phyloP scores from a whole-genome alignment of 2,329 filamentous ascomycete genomes.

The Xylariaceae sp. region DNA sequence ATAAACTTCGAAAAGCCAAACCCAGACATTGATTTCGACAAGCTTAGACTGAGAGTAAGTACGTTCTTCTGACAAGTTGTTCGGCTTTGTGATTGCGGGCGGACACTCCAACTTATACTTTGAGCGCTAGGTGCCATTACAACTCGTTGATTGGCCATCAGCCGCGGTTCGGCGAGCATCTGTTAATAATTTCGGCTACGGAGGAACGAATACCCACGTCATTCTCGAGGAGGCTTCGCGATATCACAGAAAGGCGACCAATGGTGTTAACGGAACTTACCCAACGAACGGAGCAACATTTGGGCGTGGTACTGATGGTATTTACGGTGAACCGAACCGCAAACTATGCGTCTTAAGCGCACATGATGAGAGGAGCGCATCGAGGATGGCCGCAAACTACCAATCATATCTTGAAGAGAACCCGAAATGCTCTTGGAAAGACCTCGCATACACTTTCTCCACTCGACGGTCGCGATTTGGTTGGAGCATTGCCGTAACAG shows the following conservation, averaged over 20 bases:
- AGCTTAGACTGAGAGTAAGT: conserved; percentile 8
- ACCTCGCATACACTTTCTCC: conserved; percentile 1
- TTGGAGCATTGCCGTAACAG: background rate
- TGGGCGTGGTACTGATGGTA: background rate
- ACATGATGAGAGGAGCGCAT: background rate
- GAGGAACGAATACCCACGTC: conserved; percentile 37
- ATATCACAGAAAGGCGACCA: background rate
- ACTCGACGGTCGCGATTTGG: conserved; percentile 7
- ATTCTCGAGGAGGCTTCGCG: conserved; percentile 21
- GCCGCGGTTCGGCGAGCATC: conserved; percentile 19
- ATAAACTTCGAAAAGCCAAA: conserved; percentile 21
- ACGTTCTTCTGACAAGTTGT: background rate
- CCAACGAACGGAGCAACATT: no score
- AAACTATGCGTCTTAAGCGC: conserved; percentile 11
- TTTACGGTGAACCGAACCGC: background rate
- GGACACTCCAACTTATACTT: no score
- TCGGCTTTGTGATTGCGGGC: background rate
- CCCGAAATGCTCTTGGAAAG: background rate
- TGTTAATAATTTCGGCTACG: conserved; percentile 39
- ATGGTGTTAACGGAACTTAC: no score
- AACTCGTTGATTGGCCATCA: conserved; percentile 10
- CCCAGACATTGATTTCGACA: conserved; percentile 12
- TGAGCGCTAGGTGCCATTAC: conserved; percentile 7
- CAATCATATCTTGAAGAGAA: background rate
- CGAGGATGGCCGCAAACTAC: background rate